Conservation (phyloP, 176 grass and related monocot genomes). For the Typha latifolia region DNA sequence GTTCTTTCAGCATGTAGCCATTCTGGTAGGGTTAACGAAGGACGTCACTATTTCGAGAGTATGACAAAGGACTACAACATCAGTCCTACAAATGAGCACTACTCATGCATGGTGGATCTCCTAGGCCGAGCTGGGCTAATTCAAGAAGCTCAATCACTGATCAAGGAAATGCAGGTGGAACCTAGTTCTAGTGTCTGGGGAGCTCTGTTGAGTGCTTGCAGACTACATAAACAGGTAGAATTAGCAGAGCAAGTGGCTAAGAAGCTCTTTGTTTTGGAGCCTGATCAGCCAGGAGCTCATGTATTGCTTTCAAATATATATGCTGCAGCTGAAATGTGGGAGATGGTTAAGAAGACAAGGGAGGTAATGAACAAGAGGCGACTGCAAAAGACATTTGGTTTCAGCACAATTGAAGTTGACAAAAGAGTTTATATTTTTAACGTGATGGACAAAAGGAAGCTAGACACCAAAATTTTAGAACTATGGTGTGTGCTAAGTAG, state of each 20-base stretch:
- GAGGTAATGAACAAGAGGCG: conserved; percentile 7
- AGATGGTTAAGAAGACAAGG: conserved; percentile 22
- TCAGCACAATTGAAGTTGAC: conserved; percentile 19
- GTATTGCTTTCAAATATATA: conserved; percentile 20
- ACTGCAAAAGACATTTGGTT: conserved; percentile 10
- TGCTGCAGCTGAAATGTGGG: conserved; percentile 23
- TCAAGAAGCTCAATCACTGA: conserved; percentile 10
- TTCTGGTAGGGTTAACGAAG: conserved; percentile 17
- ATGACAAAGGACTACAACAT: conserved; percentile 17
- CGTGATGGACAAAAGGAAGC: not conserved
- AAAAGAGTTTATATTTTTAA: conserved; percentile 6
- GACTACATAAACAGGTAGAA: conserved; percentile 15
- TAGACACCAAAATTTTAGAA: not conserved
- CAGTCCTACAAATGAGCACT: conserved; percentile 13
- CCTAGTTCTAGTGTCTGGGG: conserved; percentile 17
- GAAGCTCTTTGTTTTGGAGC: conserved; percentile 16
- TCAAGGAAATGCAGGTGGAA: conserved; percentile 9
- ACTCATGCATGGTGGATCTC: conserved; percentile 23
- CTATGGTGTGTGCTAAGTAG: not conserved
- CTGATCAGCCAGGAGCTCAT: conserved; percentile 2
- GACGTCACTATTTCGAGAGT: conserved; percentile 4
- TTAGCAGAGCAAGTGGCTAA: conserved; percentile 6
- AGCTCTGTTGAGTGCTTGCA: conserved; percentile 14
- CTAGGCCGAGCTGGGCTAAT: conserved; percentile 21
- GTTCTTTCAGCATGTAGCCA: conserved; percentile 19